These are phyloP conservation scores for Saccharomyces hybrid DNA, from an alignment of 1,139 yeast genomes.

Conservation along the genomic window DNA sequence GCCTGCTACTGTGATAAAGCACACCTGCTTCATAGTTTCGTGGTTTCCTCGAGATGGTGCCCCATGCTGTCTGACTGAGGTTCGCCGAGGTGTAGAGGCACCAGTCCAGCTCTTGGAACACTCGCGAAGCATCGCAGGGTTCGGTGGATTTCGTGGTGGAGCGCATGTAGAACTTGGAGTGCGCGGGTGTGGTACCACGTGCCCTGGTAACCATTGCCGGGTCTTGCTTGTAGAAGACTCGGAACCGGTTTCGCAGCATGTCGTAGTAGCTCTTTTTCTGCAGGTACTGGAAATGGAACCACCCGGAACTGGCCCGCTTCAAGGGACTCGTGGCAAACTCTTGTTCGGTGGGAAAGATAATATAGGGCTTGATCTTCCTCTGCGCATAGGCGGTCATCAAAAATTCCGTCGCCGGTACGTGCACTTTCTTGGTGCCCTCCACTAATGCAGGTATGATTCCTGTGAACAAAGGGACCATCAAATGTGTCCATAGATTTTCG, in stretches of 20 bases:
- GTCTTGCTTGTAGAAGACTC: slow-evolving; percentile 23
- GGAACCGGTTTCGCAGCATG: slow-evolving; percentile 14
- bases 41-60: slow-evolving; percentile 30
- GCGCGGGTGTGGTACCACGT: slow-evolving; percentile 37
- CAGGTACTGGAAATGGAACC: slow-evolving; percentile 44
- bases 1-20: slow-evolving; percentile 32
- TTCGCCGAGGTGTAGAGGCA: slow-evolving; percentile 61
- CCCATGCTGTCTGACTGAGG: slow-evolving; percentile 66
- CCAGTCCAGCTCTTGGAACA: slow-evolving; percentile 45
- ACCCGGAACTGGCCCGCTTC: slow-evolving; percentile 47
- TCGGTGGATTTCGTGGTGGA: slow-evolving; percentile 29
- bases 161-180: slow-evolving; percentile 39
- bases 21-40: slow-evolving; percentile 53
- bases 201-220: slow-evolving; percentile 14
- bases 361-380: slow-evolving; percentile 38
- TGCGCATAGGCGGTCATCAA: slow-evolving; percentile 23
- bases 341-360: slow-evolving; percentile 48
- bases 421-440: not conserved
- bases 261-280: slow-evolving; percentile 22
- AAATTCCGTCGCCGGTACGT: slow-evolving; percentile 3
- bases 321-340: slow-evolving; percentile 42
- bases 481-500: slow-evolving; percentile 47
- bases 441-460: slow-evolving; percentile 10
- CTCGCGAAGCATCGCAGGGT: slow-evolving; percentile 25
- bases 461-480: slow-evolving; percentile 43